Evolutionary conservation across 2,329 filamentous ascomycete genomes (phyloP).

Genomic region (Xylariaceae sp.): DNA sequence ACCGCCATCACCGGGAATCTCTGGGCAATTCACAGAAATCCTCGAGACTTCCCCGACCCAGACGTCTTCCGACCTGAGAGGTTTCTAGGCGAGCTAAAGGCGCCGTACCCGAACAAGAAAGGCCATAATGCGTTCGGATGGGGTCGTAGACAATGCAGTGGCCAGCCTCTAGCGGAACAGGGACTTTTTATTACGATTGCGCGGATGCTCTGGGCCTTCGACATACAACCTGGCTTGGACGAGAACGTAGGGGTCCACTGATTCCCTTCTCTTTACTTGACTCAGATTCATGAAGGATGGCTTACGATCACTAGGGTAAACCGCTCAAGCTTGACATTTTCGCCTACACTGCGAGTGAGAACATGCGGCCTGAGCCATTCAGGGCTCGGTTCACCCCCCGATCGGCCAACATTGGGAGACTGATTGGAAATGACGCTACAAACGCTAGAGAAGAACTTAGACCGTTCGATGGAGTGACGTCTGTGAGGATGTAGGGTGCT

Average conservation of each 20-base stretch:
- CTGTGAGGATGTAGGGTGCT: neutral
- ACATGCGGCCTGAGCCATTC: neutral
- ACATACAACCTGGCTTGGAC: neutral
- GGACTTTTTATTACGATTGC: neutral
- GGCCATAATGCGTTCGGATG: conserved; percentile 1
- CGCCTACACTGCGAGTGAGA: neutral
- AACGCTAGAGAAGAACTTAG: neutral
- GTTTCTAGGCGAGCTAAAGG: neutral
- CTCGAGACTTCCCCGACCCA: conserved; percentile 1
- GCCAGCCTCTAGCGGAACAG: neutral
- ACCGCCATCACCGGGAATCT: conserved; percentile 2
- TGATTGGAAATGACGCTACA: neutral
- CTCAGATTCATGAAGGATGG: too few species aligned
- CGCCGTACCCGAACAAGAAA: neutral
- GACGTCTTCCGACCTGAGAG: conserved; percentile 1
- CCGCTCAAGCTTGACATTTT: neutral
- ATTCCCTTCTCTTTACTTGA: too few species aligned
- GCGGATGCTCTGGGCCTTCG: neutral
- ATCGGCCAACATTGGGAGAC: neutral
- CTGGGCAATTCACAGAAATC: conserved; percentile 1
- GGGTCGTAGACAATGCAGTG: neutral
- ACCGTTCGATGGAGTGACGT: neutral
- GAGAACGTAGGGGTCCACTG: neutral
- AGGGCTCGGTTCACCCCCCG: neutral
- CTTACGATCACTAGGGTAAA: neutral